Conservation (phyloP, 2,329 filamentous ascomycete genomes). For the Talaromyces sp. region DNA sequence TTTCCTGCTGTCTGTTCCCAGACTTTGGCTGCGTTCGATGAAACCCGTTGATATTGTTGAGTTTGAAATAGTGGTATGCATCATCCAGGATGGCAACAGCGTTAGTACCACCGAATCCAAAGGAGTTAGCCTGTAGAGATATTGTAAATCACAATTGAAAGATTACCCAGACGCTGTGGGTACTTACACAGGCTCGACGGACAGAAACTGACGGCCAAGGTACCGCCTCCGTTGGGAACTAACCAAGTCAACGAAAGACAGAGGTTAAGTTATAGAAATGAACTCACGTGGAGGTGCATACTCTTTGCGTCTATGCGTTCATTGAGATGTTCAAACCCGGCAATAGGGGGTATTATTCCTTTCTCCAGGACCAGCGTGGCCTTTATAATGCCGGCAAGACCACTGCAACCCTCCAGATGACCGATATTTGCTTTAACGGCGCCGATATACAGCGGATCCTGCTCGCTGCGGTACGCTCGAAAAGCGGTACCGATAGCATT, state of each 20-base stretch:
- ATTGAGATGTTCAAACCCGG: background rate
- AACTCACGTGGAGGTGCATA: background rate
- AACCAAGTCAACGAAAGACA: background rate
- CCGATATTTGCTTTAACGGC: background rate
- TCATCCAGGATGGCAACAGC: background rate
- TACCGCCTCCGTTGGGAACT: background rate
- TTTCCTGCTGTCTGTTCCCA: background rate
- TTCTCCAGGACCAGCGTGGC: background rate
- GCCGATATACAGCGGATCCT: background rate
- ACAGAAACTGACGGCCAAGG: background rate
- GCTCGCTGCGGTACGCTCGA: background rate
- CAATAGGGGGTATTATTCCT: background rate
- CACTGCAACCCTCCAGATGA: background rate
- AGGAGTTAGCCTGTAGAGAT: background rate
- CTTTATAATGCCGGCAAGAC: background rate
- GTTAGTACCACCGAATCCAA: background rate
- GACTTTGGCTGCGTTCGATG: background rate
- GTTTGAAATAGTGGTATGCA: background rate
- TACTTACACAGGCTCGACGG: background rate
- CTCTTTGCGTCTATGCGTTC: background rate
- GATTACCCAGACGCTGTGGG: too few species aligned
- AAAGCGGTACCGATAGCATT: background rate
- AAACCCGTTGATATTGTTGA: background rate
- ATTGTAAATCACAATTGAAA: background rate
- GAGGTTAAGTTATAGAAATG: background rate